Evolutionary conservation across 352 stramenopile genomes (phyloP), one percentile per base, ranked within the genome.

Genomic region (Globisporangium heterothallicum): DNA sequence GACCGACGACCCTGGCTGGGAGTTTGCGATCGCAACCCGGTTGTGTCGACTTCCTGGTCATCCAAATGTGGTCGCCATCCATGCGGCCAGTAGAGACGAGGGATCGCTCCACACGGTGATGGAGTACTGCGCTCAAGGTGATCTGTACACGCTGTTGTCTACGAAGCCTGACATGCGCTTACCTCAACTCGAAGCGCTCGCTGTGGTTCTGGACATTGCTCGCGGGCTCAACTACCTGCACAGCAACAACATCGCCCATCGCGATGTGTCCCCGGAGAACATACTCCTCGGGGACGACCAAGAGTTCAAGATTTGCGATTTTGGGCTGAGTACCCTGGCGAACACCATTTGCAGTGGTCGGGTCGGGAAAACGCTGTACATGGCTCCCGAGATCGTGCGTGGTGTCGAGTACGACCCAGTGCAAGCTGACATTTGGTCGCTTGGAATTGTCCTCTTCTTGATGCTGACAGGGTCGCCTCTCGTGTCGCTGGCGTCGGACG

Each of bases 391-490:
- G 38, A 51, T 86, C 1, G 69, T 86, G 0, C 59, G 61, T 1
- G 61, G 64, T 47, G 26, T 63, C 4, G 27, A 29, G 12, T 87
- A 89, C 45, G 63, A 85, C 25, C 66, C 75, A 3, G 47, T 47
- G 16, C 49, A 68, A 1, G 78, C 75, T 4, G 73, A 89, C 26
- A 66, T 87, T 18, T 89, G 75, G 75, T 89, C 78, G 3, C 52
- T 89, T 6, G 73, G 73, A 1, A 71, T 85, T 38, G 68, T 89
- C 58, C 59, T 78, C 44, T 89, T 86, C 51, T 81, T 87, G 34
- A 49, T 89, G 36, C 35, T 89, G 4, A 84, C 74, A 5, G 78
- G 78, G 1, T 86, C 75, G 12, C 74, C 70, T 16, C 53, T 83
- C 18, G 19, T 84, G 7, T 53, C 62, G 0, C 52, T 76, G 29